A percentile compares a stretch with the other conserved stretches of the same genome.
Conservation (phyloP, 2,329 filamentous ascomycete species). For the Monosporascus sp. region DNA sequence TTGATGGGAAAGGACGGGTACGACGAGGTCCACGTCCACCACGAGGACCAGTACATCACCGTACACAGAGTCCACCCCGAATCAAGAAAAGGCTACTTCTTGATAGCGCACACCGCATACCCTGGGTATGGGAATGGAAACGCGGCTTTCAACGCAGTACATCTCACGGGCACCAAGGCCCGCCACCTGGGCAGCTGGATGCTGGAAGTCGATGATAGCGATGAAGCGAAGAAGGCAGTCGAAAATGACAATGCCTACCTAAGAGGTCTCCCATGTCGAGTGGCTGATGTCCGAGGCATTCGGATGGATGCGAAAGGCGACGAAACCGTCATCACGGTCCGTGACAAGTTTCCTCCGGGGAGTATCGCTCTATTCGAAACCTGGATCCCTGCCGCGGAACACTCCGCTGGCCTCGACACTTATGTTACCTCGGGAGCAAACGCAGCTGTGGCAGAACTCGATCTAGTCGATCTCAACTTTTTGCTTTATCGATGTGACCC, state of each 20-base stretch:
- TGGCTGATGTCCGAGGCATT: slow-evolving; percentile 69
- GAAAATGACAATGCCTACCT: slow-evolving; percentile 66
- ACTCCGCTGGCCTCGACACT: slow-evolving; percentile 75
- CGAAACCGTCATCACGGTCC: slow-evolving; percentile 74
- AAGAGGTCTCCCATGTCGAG: slow-evolving; percentile 76
- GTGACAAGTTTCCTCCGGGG: slow-evolving; percentile 82
- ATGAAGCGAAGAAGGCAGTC: slow-evolving; percentile 60
- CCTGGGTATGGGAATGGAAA: slow-evolving; percentile 84
- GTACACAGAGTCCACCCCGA: slow-evolving; percentile 92
- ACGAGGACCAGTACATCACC: slow-evolving; percentile 93
- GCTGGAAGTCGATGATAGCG: slow-evolving; percentile 77
- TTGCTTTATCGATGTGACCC: slow-evolving; percentile 86
- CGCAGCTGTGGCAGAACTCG: slow-evolving; percentile 69
- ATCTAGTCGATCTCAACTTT: slow-evolving; percentile 83
- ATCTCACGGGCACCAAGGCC: slow-evolving; percentile 77
- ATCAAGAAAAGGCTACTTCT: slow-evolving; percentile 87
- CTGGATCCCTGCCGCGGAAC: slow-evolving; percentile 84
- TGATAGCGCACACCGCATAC: slow-evolving; percentile 94
- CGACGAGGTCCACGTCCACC: slow-evolving; percentile 92
- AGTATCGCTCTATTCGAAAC: slow-evolving; percentile 95
- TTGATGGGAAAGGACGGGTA: slow-evolving; percentile 95
- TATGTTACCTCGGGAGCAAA: slow-evolving; percentile 80
- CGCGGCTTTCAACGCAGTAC: slow-evolving; percentile 71
- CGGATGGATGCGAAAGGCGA: slow-evolving; percentile 65
- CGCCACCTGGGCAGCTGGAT: slow-evolving; percentile 87